A percentile compares a stretch with the other conserved stretches of the same genome.
Evolutionary conservation across 75 land plant species (phyloP).

Genomic region (Adiantum capillusveneris): DNA sequence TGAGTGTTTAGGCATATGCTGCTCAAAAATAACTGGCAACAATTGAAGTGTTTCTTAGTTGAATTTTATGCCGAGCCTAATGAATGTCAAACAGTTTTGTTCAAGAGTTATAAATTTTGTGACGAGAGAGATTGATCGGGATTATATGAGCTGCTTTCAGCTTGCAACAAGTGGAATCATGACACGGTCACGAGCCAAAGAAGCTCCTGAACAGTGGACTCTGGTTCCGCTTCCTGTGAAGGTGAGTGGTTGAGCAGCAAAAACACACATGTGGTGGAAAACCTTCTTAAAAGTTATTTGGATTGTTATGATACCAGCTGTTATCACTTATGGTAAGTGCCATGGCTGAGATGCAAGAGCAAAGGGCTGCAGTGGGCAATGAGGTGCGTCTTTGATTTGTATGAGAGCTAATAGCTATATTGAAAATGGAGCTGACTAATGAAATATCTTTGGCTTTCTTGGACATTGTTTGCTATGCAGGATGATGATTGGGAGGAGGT

Average conservation of each 20-base stretch:
- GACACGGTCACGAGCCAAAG: slow-evolving; percentile 83
- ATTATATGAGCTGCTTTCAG: slow-evolving; percentile 21
- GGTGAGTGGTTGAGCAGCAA: slow-evolving; percentile 30
- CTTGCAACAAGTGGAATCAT: slow-evolving; percentile 55
- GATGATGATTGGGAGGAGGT: slow-evolving; percentile 67
- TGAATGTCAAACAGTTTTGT: too few species aligned
- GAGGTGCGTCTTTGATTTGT: too few species aligned
- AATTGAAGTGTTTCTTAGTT: too few species aligned
- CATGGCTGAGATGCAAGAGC: slow-evolving; percentile 79
- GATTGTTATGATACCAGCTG: slow-evolving; percentile 35
- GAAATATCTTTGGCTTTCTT: neutral
- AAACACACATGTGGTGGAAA: neutral
- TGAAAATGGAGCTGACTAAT: slow-evolving; percentile 3
- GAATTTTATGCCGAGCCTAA: too few species aligned
- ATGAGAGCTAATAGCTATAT: too few species aligned
- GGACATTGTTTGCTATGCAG: slow-evolving; percentile 25
- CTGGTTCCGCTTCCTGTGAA: slow-evolving; percentile 62
- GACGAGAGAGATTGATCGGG: too few species aligned
- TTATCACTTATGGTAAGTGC: slow-evolving; percentile 59
- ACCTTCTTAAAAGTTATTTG: neutral
- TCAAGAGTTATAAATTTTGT: too few species aligned
- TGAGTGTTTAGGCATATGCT: neutral
- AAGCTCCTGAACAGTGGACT: slow-evolving; percentile 82
- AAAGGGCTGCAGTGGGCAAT: slow-evolving; percentile 36
- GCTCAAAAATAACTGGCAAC: too few species aligned